phyloP scores from a whole-genome alignment of 371 early-diverging fungal genomes.

The Paraphysoderma sedebokerense region DNA sequence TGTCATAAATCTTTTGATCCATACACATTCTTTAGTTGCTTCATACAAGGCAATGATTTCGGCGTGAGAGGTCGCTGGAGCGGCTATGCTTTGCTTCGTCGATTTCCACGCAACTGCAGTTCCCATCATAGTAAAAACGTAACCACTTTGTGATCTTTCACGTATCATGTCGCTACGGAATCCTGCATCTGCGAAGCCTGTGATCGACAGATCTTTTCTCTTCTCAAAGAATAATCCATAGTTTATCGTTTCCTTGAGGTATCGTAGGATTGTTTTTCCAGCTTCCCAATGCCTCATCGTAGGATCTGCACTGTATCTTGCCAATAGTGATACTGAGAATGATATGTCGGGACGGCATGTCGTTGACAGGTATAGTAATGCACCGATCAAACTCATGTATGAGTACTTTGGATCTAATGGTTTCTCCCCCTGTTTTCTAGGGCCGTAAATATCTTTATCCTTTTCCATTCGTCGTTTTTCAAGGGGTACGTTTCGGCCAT shows the following conservation, averaged over 20 bases:
- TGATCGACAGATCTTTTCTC: neutral
- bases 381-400: conserved; percentile 1
- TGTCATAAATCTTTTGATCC: too few species aligned
- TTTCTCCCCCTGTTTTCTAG: too few species aligned
- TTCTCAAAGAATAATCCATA: conserved; percentile 1
- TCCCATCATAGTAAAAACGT: conserved; percentile 2
- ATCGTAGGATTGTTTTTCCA: conserved; percentile 3
- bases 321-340: conserved; percentile 4
- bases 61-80: conserved; percentile 12
- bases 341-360: conserved; percentile 7
- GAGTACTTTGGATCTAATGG: neutral
- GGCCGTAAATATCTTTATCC: neutral
- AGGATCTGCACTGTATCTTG: conserved; percentile 3
- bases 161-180: conserved; percentile 3
- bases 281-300: conserved; percentile 1
- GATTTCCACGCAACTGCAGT: conserved; percentile 8
- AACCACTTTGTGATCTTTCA: conserved; percentile 7
- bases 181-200: conserved; percentile 11
- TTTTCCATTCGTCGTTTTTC: neutral
- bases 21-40: conserved; percentile 6
- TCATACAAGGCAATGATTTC: conserved; percentile 8
- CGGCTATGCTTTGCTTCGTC: conserved; percentile 7
- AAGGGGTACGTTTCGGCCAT: neutral
- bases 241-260: conserved; percentile 6
- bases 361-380: conserved; percentile 4